These are phyloP conservation scores for Cokeromyces recurvatus DNA, from an alignment of 371 early-diverging fungal species.

Conservation along the genomic window DNA sequence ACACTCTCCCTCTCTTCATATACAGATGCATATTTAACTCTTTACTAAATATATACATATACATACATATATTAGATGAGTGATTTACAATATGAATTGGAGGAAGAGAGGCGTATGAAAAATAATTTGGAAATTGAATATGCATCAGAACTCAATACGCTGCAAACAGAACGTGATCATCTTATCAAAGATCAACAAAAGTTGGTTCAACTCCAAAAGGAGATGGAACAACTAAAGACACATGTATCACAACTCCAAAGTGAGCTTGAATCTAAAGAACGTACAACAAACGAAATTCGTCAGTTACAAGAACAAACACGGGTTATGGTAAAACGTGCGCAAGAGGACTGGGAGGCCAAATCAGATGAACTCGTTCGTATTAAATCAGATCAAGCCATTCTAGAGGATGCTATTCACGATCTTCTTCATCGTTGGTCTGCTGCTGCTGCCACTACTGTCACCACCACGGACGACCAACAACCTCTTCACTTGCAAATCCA, in stretches of 20 bases:
- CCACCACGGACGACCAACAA: no score
- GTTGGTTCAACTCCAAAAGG: background rate
- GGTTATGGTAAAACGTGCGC: slow-evolving; percentile 46
- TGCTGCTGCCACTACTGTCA: no score
- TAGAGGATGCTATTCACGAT: slow-evolving; percentile 3
- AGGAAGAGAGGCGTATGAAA: slow-evolving; percentile 13
- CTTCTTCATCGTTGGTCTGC: slow-evolving; percentile 1
- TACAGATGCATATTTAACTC: no score
- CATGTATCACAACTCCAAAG: slow-evolving; percentile 14
- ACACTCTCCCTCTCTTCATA: no score
- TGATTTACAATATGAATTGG: slow-evolving; percentile 17
- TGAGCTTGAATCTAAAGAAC: slow-evolving; percentile 30
- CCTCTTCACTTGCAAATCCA: background rate
- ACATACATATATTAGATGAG: slow-evolving; percentile 3
- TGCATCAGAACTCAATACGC: slow-evolving; percentile 7
- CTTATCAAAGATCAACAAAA: background rate
- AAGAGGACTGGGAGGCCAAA: slow-evolving; percentile 47
- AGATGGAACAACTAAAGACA: background rate
- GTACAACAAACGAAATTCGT: slow-evolving; percentile 40
- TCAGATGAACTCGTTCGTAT: slow-evolving; percentile 27
- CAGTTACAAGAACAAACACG: slow-evolving; percentile 42
- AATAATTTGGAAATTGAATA: slow-evolving; percentile 15
- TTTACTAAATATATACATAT: no score
- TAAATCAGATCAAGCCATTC: background rate
- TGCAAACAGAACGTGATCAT: background rate